Evolutionary conservation across 768 basidiomycete genomes (phyloP), one percentile per base, ranked within the genome.

Genomic region (Russula ochroleuca): DNA sequence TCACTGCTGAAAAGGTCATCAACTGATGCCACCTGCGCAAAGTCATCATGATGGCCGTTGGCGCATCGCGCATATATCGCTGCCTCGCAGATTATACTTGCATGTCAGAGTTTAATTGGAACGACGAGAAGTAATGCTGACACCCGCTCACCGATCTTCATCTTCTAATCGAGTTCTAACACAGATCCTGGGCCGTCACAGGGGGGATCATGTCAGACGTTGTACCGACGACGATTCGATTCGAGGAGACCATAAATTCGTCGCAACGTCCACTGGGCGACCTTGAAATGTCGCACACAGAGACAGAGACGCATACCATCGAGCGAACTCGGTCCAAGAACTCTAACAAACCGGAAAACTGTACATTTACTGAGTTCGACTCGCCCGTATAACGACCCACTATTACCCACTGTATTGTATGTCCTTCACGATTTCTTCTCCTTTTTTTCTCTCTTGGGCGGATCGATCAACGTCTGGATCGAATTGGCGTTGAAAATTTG

Each of bases 21-120:
- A 21, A 23, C 52, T 60, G 15, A 45, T 17, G 37, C 14, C 43
- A 23, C 21, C n/a, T 31, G 6, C 17, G 8, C 28, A 23, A 51
- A 66, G 65, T 66, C 6, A 66, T 66, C 37, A 66, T 66, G 61
- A 66, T 66, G 65, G 56, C 65, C 17, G 50, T 66, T 14, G 61
- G 65, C 5, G 65, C 61, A 19, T 52, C 65, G 43, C 65, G 65
- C 25, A 66, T 66, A 51, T 66, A 66, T 37, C 65, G 62, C 11
- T 15, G 56, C 56, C 57, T 66, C 17, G 61, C 61, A 5, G 62
- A 66, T 21, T 63, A 66, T 38, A 66, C 35, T 14, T 57, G 62
- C 43, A 66, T 66, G 45, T 33, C 61, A 5, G 65, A 66, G 25
- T 59, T 59, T 51, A 64, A 64, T 47, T 64, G 57, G 63, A 21